These are phyloP conservation scores for Wickerhamiella qilinensis DNA, from an alignment of 805 yeast genomes.

Conservation along the genomic window DNA sequence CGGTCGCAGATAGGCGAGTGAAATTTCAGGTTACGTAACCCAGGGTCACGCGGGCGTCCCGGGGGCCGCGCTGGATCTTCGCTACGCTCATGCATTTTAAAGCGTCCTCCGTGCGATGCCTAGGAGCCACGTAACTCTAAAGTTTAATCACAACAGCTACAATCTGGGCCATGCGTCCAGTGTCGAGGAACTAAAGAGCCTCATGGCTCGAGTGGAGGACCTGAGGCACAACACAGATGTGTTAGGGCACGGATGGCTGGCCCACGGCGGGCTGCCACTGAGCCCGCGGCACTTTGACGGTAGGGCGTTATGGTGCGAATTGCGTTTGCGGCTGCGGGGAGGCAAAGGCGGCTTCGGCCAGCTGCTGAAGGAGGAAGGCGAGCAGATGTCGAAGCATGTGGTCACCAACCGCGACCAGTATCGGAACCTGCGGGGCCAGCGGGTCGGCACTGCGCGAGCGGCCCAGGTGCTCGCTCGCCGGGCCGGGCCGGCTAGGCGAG, in stretches of 20 bases:
- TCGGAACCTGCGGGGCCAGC: slow-evolving; percentile 28
- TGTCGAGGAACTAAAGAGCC: no score
- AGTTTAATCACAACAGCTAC: background rate
- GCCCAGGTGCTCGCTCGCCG: slow-evolving; percentile 24
- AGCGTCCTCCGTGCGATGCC: background rate
- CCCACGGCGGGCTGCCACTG: background rate
- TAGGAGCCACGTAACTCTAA: background rate
- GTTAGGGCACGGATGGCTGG: no score
- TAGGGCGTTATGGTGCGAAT: slow-evolving; percentile 3
- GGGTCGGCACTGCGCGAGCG: slow-evolving; percentile 23
- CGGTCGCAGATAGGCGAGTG: no score
- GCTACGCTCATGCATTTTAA: no score
- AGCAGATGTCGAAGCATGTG: slow-evolving; percentile 21
- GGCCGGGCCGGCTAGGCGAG: no score
- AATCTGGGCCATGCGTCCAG: background rate
- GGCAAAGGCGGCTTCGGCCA: slow-evolving; percentile 41
- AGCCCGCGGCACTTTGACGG: background rate
- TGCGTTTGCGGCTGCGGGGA: slow-evolving; percentile 24
- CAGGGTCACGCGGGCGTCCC: no score
- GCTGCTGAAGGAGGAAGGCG: slow-evolving; percentile 27
- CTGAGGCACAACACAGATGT: no score
- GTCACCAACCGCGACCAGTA: slow-evolving; percentile 20
- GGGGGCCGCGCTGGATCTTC: no score
- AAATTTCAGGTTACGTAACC: no score
- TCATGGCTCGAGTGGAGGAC: no score